Evolutionary conservation across 2,329 filamentous ascomycete species (phyloP).

Genomic region (Cercospora berteroae): DNA sequence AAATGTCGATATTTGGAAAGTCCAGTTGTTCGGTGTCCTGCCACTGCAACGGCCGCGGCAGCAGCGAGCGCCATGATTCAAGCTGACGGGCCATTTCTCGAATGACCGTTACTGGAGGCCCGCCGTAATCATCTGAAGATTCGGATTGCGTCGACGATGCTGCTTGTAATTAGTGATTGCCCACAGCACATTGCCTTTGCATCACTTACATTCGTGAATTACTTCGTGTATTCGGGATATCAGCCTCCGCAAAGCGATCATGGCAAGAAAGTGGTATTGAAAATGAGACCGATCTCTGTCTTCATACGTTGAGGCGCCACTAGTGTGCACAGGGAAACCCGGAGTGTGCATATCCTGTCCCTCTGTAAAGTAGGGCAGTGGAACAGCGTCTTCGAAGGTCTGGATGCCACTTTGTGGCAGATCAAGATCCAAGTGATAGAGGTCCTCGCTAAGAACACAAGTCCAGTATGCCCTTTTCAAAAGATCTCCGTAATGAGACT

Average conservation of each 20-base stretch:
- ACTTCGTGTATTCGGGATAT: constrained; percentile 54
- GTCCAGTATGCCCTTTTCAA: constrained; percentile 58
- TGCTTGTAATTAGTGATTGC: constrained; percentile 12
- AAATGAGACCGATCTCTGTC: constrained; percentile 50
- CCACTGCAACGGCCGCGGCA: constrained; percentile 58
- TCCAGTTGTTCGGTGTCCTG: constrained; percentile 52
- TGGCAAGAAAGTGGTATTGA: constrained; percentile 59
- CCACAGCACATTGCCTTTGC: background rate
- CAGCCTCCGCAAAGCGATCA: constrained; percentile 57
- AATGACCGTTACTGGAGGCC: constrained; percentile 46
- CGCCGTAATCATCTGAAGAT: constrained; percentile 37
- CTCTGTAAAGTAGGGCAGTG: constrained; percentile 54
- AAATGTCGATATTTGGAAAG: constrained; percentile 39
- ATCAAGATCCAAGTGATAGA: constrained; percentile 58
- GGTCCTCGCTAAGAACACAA: constrained; percentile 52
- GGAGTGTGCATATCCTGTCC: constrained; percentile 38
- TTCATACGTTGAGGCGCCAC: constrained; percentile 26
- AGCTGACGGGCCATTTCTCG: constrained; percentile 55
- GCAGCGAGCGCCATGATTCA: constrained; percentile 57
- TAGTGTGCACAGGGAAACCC: constrained; percentile 34
- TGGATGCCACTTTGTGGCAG: constrained; percentile 57
- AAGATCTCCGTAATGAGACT: constrained; percentile 51
- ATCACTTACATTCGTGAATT: constrained; percentile 52
- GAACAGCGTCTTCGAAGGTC: constrained; percentile 53
- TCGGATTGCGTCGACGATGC: constrained; percentile 33